These are phyloP conservation scores for Venturia nashicola DNA, from an alignment of 2,329 filamentous ascomycete species.

Conservation along the genomic window DNA sequence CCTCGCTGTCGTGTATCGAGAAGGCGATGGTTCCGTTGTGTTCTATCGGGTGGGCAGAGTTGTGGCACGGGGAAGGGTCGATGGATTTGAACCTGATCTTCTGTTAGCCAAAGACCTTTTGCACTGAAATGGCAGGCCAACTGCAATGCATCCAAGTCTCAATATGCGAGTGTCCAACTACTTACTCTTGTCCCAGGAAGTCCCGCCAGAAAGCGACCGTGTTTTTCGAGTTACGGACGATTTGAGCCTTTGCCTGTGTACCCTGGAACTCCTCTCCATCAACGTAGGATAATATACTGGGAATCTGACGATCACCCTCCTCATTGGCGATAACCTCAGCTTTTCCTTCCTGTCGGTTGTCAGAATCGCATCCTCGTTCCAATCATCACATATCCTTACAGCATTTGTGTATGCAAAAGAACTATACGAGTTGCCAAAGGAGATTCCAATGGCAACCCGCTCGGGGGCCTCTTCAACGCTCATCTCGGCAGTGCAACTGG, in stretches of 20 bases:
- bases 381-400: conserved; percentile 25
- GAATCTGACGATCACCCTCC: conserved; percentile 97
- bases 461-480: conserved; percentile 39
- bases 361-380: neutral
- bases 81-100: conserved; percentile 68
- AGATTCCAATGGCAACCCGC: conserved; percentile 76
- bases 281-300: conserved; percentile 85
- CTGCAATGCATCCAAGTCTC: neutral
- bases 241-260: conserved; percentile 85
- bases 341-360: conserved; percentile 59
- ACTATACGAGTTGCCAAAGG: conserved; percentile 97
- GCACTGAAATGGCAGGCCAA: neutral
- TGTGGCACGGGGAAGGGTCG: conserved; percentile 89
- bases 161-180: neutral
- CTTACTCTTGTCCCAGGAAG: conserved; percentile 85
- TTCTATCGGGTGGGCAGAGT: conserved; percentile 80
- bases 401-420: conserved; percentile 80
- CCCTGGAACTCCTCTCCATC: conserved; percentile 95
- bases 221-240: conserved; percentile 85
- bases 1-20: conserved; percentile 62
- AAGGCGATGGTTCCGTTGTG: conserved; percentile 63
- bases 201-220: conserved; percentile 94
- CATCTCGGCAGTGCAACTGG: conserved; percentile 21
- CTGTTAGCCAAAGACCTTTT: conserved; percentile 13
- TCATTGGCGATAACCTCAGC: conserved; percentile 98